Percentiles rank a stretch among this genome's conserved stretches.
phyloP scores from a whole-genome alignment of 768 basidiomycete species.

The Suillus plorans region DNA sequence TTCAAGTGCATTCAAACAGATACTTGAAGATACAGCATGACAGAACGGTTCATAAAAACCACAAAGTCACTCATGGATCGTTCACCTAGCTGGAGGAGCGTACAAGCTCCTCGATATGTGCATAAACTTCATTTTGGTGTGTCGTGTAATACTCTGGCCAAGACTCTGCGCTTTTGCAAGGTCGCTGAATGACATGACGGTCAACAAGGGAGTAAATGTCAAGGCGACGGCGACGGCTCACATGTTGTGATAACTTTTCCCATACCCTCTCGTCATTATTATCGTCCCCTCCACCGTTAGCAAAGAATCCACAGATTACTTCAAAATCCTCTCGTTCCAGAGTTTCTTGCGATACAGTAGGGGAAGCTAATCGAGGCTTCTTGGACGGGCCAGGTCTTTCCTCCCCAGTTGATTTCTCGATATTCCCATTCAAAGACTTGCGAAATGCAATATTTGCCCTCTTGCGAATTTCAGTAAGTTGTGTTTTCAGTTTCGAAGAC shows the following conservation, averaged over 20 bases:
- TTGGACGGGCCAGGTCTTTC: slow-evolving; percentile 7
- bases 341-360: slow-evolving; percentile 5
- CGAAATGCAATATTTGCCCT: slow-evolving; percentile 50
- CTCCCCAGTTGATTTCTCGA: not conserved
- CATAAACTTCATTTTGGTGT: slow-evolving; percentile 41
- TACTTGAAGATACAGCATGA: not conserved
- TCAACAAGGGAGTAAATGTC: slow-evolving; percentile 5
- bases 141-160: slow-evolving; percentile 56
- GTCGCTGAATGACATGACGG: slow-evolving; percentile 28
- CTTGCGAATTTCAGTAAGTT: slow-evolving; percentile 49
- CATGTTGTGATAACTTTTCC: slow-evolving; percentile 47
- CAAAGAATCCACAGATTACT: slow-evolving; percentile 54
- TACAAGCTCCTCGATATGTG: slow-evolving; percentile 37
- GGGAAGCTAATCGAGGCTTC: not conserved
- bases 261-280: slow-evolving; percentile 51
- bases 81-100: not conserved
- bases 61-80: not conserved
- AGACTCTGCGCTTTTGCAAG: slow-evolving; percentile 39
- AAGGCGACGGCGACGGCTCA: slow-evolving; percentile 28
- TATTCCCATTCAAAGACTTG: slow-evolving; percentile 30
- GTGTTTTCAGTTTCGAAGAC: slow-evolving; percentile 27
- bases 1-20: not conserved
- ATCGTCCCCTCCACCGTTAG: slow-evolving; percentile 47
- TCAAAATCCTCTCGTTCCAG: slow-evolving; percentile 45
- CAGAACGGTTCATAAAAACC: not conserved